Evolutionary conservation across 2,329 filamentous ascomycete genomes (phyloP).

Genomic region (Penicillium olsonii): DNA sequence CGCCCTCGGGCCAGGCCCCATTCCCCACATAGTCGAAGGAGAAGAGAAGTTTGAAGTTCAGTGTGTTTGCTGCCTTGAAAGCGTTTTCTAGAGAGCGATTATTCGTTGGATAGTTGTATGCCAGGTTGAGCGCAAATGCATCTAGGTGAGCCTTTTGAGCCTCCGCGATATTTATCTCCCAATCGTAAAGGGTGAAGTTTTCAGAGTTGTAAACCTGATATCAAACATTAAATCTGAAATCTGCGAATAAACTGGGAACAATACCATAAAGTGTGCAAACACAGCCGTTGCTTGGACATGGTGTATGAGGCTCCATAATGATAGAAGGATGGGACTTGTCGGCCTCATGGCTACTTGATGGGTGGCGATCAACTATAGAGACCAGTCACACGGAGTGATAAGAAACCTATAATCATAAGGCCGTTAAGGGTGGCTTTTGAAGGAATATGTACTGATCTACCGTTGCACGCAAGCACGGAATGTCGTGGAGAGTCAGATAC

Average conservation of each 20-base stretch:
- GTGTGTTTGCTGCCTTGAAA: slow-evolving; percentile 3
- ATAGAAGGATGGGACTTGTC: slow-evolving; percentile 2
- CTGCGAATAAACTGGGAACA: not conserved
- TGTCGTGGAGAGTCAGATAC: slow-evolving; percentile 1
- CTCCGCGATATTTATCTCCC: slow-evolving; percentile 36
- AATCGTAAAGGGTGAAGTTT: slow-evolving; percentile 28
- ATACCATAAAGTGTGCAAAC: slow-evolving; percentile 39
- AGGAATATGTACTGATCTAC: not conserved
- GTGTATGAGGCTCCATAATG: slow-evolving; percentile 3
- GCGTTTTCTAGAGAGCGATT: slow-evolving; percentile 6
- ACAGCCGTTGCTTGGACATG: slow-evolving; percentile 25
- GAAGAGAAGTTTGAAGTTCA: slow-evolving; percentile 7
- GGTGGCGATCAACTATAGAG: not conserved
- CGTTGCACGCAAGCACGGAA: slow-evolving; percentile 10
- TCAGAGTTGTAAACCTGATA: slow-evolving; percentile 35
- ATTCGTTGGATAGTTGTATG: slow-evolving; percentile 16
- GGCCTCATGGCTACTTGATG: slow-evolving; percentile 3
- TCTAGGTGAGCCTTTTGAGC: slow-evolving; percentile 43
- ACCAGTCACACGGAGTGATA: not conserved
- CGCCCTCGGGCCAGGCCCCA: slow-evolving; percentile 6
- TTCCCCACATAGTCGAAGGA: slow-evolving; percentile 12
- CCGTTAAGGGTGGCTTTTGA: not conserved
- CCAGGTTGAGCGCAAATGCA: slow-evolving; percentile 46
- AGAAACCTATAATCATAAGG: not conserved
- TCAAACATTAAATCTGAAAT: slow-evolving; percentile 18